Percentiles rank a stretch among this genome's conserved stretches.
Evolutionary conservation across 371 early-diverging fungal species (phyloP).

Genomic region (Lichtheimia ornata): DNA sequence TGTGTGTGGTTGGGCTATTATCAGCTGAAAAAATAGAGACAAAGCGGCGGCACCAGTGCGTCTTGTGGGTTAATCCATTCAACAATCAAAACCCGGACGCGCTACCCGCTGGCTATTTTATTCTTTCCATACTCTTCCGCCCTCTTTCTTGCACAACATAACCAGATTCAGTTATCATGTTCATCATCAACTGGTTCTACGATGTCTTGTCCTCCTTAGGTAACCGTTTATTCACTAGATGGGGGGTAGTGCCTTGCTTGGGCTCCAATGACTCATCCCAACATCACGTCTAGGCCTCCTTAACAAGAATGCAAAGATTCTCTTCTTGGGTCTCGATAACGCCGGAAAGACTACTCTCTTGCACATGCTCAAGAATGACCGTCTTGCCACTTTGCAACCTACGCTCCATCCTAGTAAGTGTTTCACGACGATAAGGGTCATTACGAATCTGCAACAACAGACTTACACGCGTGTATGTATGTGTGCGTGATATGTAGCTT

Average conservation of each 20-base stretch:
- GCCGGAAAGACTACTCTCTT: conserved; percentile 99
- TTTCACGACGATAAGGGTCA: neutral
- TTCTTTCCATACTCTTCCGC: conserved; percentile 13
- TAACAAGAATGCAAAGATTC: conserved; percentile 98
- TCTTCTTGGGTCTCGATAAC: conserved; percentile 99
- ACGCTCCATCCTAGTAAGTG: conserved; percentile 97
- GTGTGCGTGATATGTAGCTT: conserved; percentile 56
- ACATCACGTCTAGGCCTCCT: conserved; percentile 75
- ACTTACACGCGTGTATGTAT: neutral
- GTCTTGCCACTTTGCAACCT: conserved; percentile 94
- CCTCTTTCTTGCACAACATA: conserved; percentile 8
- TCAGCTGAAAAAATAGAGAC: no score
- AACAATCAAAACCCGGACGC: neutral
- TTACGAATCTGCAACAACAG: neutral
- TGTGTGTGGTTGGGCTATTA: no score
- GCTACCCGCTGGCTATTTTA: conserved; percentile 6
- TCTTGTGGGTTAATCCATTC: no score
- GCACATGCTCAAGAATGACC: conserved; percentile 99
- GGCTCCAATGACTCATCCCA: neutral
- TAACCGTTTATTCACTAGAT: conserved; percentile 35
- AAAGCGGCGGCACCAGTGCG: no score
- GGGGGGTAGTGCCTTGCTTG: neutral
- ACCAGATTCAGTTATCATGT: conserved; percentile 56
- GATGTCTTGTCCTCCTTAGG: conserved; percentile 84
- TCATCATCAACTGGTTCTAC: conserved; percentile 94